These are phyloP conservation scores for Penicillium hordei DNA, from an alignment of 2,329 filamentous ascomycete species.

Conservation along the genomic window DNA sequence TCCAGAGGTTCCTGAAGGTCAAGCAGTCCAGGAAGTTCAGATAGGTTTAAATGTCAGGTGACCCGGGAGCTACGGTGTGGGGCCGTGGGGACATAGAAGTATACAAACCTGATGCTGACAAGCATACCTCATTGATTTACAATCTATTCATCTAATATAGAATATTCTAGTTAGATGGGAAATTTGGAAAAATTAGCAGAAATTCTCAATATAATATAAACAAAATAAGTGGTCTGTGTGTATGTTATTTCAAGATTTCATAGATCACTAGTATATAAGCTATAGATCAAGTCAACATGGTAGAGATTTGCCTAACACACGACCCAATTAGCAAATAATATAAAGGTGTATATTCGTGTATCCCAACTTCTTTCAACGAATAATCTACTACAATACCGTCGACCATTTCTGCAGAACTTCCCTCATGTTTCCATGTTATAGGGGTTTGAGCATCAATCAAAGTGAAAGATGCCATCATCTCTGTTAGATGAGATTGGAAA, in stretches of 20 bases:
- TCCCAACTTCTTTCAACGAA: no score
- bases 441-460: neutral
- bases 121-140: neutral
- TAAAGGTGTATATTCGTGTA: neutral
- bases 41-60: conserved; percentile 6
- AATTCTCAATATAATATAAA: neutral
- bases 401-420: neutral
- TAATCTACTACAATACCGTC: neutral
- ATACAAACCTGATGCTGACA: neutral
- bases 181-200: no score
- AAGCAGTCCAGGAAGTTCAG: neutral
- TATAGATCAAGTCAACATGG: neutral
- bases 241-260: neutral
- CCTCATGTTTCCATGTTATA: neutral
- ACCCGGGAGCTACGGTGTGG: conserved; percentile 14
- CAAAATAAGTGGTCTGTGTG: neutral
- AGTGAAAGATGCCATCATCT: neutral
- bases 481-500: neutral
- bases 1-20: neutral
- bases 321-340: neutral
- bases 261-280: neutral
- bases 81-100: conserved; percentile 5
- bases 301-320: neutral
- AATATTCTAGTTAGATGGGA: no score
- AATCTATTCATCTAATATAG: neutral